Conservation (phyloP, 495 filamentous ascomycete species). For the Astrothelium macrocarpum region DNA sequence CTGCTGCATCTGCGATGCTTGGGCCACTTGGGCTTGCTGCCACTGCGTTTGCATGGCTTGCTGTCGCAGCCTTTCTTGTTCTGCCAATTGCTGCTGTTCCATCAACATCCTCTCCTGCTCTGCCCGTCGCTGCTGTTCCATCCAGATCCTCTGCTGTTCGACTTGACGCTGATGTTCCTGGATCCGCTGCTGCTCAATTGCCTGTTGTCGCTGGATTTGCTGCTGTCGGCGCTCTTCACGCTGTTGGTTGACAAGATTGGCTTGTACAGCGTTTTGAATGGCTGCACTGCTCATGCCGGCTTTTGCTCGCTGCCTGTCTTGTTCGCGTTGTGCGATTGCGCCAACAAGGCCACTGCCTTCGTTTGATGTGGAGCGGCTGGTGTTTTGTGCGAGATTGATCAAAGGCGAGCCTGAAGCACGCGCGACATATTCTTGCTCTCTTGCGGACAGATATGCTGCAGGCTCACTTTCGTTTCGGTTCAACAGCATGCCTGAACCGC, state of each 20-base stretch:
- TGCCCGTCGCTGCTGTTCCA: slow-evolving; percentile 1
- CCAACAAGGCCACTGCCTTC: slow-evolving; percentile 20
- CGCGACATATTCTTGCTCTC: slow-evolving; percentile 90
- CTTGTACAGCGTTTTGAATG: slow-evolving; percentile 2
- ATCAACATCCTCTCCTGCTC: no score
- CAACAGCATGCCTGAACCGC: slow-evolving; percentile 18
- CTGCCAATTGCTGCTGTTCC: background rate
- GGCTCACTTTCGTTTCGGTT: slow-evolving; percentile 15
- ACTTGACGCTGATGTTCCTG: background rate
- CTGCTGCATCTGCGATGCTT: slow-evolving; percentile 7
- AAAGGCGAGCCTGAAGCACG: slow-evolving; percentile 74
- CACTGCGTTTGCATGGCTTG: slow-evolving; percentile 11
- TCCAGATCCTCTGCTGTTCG: slow-evolving; percentile 3
- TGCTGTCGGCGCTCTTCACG: background rate
- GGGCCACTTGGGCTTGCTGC: slow-evolving; percentile 8
- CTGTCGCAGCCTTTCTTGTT: background rate
- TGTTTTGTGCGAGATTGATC: slow-evolving; percentile 48
- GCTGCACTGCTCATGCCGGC: slow-evolving; percentile 9
- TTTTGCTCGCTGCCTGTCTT: slow-evolving; percentile 12
- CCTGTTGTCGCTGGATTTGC: slow-evolving; percentile 2
- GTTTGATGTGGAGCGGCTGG: slow-evolving; percentile 9
- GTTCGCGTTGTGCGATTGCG: slow-evolving; percentile 20
- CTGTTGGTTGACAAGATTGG: background rate
- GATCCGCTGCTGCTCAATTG: background rate
- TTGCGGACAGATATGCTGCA: slow-evolving; percentile 55